phyloP scores from a whole-genome alignment of 495 filamentous ascomycete genomes.

The Neurospora sublineolata region DNA sequence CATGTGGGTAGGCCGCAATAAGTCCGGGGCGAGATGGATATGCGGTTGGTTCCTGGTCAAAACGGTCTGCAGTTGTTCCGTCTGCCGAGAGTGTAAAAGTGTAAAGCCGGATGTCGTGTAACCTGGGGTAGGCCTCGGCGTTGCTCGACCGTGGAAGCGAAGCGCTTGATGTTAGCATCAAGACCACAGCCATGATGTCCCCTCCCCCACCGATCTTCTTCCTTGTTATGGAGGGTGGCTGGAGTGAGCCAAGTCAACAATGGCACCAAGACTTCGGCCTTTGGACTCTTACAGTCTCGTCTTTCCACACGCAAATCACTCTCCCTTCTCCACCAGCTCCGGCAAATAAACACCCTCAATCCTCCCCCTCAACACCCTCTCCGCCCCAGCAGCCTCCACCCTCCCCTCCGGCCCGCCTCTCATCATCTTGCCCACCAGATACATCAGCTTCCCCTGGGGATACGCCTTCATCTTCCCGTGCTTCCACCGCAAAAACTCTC shows the following conservation, averaged over 20 bases:
- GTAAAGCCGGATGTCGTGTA: neutral
- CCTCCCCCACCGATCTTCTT: neutral
- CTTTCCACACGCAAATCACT: neutral
- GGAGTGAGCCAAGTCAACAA: neutral
- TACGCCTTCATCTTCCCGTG: slow-evolving; percentile 27
- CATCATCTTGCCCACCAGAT: slow-evolving; percentile 90
- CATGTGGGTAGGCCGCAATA: neutral
- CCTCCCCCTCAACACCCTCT: slow-evolving; percentile 45
- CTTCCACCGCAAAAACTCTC: slow-evolving; percentile 57
- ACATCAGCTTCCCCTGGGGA: slow-evolving; percentile 63
- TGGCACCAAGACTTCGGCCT: neutral
- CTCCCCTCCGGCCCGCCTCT: slow-evolving; percentile 59
- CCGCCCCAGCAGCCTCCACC: slow-evolving; percentile 64
- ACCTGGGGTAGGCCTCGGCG: neutral
- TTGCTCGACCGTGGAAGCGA: neutral
- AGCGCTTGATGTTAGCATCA: neutral
- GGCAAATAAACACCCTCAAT: slow-evolving; percentile 9
- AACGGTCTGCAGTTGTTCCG: neutral
- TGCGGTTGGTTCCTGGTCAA: neutral
- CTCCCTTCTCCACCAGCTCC: neutral
- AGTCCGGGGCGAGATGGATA: neutral
- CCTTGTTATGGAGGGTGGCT: neutral
- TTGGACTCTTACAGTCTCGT: too few relatives aligned
- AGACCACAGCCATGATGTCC: neutral
- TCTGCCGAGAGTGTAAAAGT: neutral